Percentiles rank a stretch among this genome's conserved stretches.
Evolutionary conservation across 1,139 yeast genomes (phyloP).

Genomic region (Debaryomyces sp.): DNA sequence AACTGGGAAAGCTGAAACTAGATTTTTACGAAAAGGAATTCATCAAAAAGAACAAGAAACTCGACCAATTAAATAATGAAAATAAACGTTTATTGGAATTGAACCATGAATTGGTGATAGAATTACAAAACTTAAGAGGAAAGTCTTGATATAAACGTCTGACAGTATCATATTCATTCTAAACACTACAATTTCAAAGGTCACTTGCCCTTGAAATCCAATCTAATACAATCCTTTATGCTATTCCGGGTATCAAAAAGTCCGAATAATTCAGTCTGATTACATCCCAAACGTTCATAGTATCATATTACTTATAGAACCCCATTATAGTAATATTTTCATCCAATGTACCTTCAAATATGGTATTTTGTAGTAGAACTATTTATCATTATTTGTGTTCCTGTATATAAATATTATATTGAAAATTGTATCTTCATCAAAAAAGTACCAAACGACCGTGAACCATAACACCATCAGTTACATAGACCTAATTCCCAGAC

Average conservation of each 20-base stretch:
- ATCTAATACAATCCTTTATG: not conserved
- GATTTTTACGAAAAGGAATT: constrained; percentile 28
- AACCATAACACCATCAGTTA: not conserved
- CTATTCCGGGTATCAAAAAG: not conserved
- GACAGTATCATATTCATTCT: not conserved
- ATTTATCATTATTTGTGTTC: not conserved
- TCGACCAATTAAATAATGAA: constrained; percentile 30
- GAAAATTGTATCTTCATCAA: not conserved
- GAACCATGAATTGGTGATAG: constrained; percentile 32
- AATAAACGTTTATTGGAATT: constrained; percentile 36
- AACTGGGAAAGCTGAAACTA: constrained; percentile 20
- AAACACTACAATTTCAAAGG: not conserved
- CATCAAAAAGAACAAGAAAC: constrained; percentile 24
- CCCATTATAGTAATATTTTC: not conserved
- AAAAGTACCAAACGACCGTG: not conserved
- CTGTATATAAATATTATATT: not conserved
- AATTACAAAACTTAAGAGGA: constrained; percentile 2
- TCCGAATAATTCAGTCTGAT: not conserved
- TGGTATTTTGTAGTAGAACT: not conserved
- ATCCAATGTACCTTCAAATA: not conserved
- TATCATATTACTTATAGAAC: not conserved
- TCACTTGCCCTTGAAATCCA: not conserved
- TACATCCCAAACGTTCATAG: not conserved
- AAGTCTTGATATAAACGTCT: not conserved
- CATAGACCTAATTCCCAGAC: not conserved